Evolutionary conservation across 139 green algal species (phyloP).

Genomic region (Closterium sp.): DNA sequence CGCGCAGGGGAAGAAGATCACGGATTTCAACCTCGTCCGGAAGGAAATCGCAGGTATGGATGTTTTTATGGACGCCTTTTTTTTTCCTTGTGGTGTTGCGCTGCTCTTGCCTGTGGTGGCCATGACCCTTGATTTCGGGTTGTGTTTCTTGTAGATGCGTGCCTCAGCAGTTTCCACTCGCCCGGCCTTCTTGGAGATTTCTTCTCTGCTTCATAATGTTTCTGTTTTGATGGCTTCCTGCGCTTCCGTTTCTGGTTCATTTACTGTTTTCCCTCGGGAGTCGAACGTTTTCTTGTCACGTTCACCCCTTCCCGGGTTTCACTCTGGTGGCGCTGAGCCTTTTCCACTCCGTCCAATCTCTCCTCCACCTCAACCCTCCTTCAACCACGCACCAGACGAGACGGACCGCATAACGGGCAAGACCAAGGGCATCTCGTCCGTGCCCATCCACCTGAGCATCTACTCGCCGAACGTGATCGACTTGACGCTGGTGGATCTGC

Average conservation of each 20-base stretch:
- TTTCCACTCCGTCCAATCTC: neutral
- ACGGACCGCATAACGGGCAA: constrained; percentile 76
- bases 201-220: neutral
- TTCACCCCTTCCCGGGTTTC: neutral
- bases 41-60: constrained; percentile 77
- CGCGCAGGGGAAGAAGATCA: constrained; percentile 69
- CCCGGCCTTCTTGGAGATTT: neutral
- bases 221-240: neutral
- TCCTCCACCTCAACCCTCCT: neutral
- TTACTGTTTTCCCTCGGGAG: no score
- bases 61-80: neutral
- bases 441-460: constrained; percentile 92
- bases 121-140: no score
- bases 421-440: constrained; percentile 78
- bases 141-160: neutral
- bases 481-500: constrained; percentile 96
- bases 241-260: neutral
- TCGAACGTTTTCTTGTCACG: neutral
- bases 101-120: no score
- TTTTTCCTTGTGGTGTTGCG: no score
- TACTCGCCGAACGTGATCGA: constrained; percentile 80
- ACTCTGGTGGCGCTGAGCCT: neutral
- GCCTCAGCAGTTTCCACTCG: neutral
- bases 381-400: constrained; percentile 58
- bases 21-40: constrained; percentile 82